Evolutionary conservation across 306 rosid genomes (phyloP).

Genomic region (Prunus mume): DNA sequence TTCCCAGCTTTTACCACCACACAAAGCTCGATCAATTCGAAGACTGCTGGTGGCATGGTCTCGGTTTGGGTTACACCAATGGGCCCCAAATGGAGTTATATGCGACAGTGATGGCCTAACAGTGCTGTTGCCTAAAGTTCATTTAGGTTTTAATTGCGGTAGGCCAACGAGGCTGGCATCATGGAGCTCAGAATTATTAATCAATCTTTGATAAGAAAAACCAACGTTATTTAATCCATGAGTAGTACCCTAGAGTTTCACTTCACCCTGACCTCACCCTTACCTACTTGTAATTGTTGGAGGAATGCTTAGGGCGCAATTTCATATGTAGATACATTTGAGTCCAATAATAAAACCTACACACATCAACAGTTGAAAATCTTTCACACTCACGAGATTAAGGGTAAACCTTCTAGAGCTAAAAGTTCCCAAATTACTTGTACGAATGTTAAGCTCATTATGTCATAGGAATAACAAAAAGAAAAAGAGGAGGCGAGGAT

Average conservation of each 20-base stretch:
- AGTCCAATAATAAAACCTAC: too few species aligned
- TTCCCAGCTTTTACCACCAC: slow-evolving; percentile 26
- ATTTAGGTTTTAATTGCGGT: background rate
- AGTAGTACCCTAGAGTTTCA: too few species aligned
- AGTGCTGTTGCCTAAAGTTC: background rate
- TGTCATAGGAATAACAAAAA: background rate
- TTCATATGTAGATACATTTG: too few species aligned
- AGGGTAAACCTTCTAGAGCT: too few species aligned
- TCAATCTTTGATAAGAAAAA: background rate
- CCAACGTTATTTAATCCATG: background rate
- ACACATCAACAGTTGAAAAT: too few species aligned
- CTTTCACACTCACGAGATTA: too few species aligned
- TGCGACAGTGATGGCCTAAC: slow-evolving; percentile 3
- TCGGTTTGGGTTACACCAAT: background rate
- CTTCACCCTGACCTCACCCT: too few species aligned
- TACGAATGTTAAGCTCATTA: too few species aligned
- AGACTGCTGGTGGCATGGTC: slow-evolving; percentile 2
- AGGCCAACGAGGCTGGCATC: background rate
- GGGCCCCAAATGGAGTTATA: background rate
- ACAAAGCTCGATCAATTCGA: background rate
- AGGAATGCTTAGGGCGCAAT: too few species aligned
- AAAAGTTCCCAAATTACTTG: too few species aligned
- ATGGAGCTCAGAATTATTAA: background rate
- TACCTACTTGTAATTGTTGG: too few species aligned
- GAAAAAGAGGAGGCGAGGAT: background rate